phyloP scores from a whole-genome alignment of 352 stramenopile species.

The Phytophthora podocarpi region DNA sequence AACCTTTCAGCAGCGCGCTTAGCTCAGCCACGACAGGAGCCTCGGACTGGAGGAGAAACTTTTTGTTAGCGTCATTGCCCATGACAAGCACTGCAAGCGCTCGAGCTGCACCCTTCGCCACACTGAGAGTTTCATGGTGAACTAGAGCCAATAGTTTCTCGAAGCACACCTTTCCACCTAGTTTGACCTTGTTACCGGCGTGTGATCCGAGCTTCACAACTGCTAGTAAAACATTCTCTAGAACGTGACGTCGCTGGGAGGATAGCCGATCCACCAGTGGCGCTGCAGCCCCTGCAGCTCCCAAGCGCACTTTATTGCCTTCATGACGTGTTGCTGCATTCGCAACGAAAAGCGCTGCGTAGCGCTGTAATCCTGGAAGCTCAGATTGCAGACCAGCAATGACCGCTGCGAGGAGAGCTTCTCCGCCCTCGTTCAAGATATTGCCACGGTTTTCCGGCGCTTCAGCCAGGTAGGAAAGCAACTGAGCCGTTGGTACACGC shows the following conservation, averaged over 20 bases:
- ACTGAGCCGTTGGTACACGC: constrained; percentile 40
- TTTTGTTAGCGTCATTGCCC: constrained; percentile 76
- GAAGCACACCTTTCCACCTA: constrained; percentile 75
- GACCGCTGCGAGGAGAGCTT: constrained; percentile 40
- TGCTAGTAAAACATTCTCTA: constrained; percentile 73
- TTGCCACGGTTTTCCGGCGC: constrained; percentile 48
- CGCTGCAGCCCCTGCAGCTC: constrained; percentile 43
- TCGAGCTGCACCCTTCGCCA: constrained; percentile 67
- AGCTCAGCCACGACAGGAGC: constrained; percentile 55
- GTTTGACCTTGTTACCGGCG: constrained; percentile 80
- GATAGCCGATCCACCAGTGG: constrained; percentile 67
- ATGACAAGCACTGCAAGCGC: constrained; percentile 66
- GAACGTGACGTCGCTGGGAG: constrained; percentile 66
- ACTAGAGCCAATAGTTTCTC: constrained; percentile 69
- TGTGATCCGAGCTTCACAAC: constrained; percentile 73
- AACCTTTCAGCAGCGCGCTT: constrained; percentile 61
- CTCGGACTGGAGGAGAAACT: constrained; percentile 67
- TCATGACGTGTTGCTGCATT: constrained; percentile 66
- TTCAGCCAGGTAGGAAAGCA: constrained; percentile 56
- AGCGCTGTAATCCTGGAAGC: constrained; percentile 61
- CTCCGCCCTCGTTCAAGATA: constrained; percentile 50
- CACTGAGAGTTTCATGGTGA: constrained; percentile 65
- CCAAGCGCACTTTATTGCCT: constrained; percentile 64
- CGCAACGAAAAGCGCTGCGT: constrained; percentile 55
- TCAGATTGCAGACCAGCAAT: constrained; percentile 57